Base-by-base conservation (phyloP, 2,329 filamentous ascomycete genomes). In the Arthrocladium fulminans region DNA sequence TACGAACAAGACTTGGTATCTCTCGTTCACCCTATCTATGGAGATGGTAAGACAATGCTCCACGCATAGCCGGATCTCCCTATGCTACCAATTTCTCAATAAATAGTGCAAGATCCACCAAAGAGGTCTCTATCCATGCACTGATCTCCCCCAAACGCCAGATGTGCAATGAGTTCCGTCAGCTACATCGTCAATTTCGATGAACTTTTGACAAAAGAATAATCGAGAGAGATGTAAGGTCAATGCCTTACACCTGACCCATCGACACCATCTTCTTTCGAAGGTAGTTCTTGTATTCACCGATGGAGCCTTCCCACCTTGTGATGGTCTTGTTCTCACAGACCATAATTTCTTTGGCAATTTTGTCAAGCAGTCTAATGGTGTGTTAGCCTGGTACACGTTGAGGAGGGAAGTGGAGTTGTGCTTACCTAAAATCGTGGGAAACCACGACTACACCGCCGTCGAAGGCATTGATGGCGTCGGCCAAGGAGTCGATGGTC, bases 281-380 rank as follows among this genome's bases (percentile, higher is more conserved):
- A 63, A 98, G 79, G 73, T 96, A 81, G 74, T 94, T 86, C 86
- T 98, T 98, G 86, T 98, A 98, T 52, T 88, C 83, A 60, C 83
- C 84, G 63, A 98, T 98, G 56, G 72, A 74, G 61, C 90, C 90
- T 55, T 90, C 83, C 92, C 92, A 98, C 62, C 80, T 73, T 61
- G 78, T 82, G 60, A 97, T 88, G 12, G 88, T 89, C 79, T 89
- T 88, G 81, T 98, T 88, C 74, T 98, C 92, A 72, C 94, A 98
- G 49, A 98, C 92, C 73, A 98, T 82, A 70, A 98, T 98, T 70
- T 98, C 88, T 79, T 98, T 98, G 61, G 92, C 92, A 68, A 98
- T 97, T 78, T 95, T 96, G 80, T 98, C 92, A 57, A 98, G 82
- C 63, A 98, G 76, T 76, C 90, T 94, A 60, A 43, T 38, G 30